Evolutionary conservation across 148 eudicot species (phyloP), one percentile per base, ranked within the genome.

Genomic region (Arctostaphylos glauca): DNA sequence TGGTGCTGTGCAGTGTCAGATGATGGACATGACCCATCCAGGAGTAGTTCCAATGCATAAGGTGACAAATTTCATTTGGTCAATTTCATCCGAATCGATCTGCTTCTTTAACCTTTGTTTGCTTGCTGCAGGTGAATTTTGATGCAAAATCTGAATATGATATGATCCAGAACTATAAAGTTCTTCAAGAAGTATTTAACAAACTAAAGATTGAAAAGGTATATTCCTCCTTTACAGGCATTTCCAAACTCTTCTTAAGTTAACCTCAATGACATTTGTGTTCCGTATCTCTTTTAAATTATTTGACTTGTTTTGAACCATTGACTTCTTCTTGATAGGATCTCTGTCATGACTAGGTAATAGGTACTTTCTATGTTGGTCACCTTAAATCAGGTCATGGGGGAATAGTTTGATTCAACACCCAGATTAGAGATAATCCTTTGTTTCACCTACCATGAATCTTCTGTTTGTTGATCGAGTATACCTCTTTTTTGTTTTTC

Each of bases 11-110:
- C 99, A 96, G 83, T 96, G 99, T 80, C 99, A 96, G 88, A 87
- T 96, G 91, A 90, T 96, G 94, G 98, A 96, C 87, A 90, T 92
- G 95, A 88, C 91, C 80, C 81, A 88, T 82, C 92, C 98, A 3
- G 97, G 98, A 67, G 87, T 87, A 72, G 99, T 96, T 86, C 99
- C 99, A 6, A 94, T 96, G 98, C 95, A 96, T 85, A 96, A 94
- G 94, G 97, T 94, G 59, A 86, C 82, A 8, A 79, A 58, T 71
- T 58, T 6, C 62, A 19, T 48, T 52, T 43, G 38, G 43, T 23
- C 87, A 82, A 8, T 72, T 41, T 83, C 25, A 41, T 5, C 44
- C 21, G 5, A 48, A 31, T 25, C 44, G 74, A 7, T 21, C 31
- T 84, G 50, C 16, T 6, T 77, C 4, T 23, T 59, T 47, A 50